Base-by-base conservation (phyloP, 2,329 filamentous ascomycete species). In the Trichophyton benhamiae region DNA sequence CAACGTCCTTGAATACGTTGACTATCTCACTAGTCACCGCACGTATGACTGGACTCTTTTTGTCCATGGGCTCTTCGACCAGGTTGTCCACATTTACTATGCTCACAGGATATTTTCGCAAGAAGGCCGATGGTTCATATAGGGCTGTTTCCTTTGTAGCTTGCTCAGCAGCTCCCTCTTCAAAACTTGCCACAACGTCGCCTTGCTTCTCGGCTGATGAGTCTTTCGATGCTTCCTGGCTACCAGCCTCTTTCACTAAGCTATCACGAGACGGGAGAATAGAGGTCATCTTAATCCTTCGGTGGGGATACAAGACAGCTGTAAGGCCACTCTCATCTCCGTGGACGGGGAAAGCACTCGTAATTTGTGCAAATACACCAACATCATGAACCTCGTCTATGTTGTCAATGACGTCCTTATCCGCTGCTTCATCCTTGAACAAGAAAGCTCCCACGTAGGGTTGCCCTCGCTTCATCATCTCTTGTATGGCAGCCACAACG, bases 1-100 rank as follows among this genome's bases (percentile, higher is more conserved):
- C 92, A 60, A 99, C 90, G 72, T 97, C 91, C 77, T 96, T 97
- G 80, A 96, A 97, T 0, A 96, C 94, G 72, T 96, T 97, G 72
- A 99, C 91, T 64, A 99, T 97, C 77, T 99, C 95, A 70, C 92
- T 96, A 58, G 92, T 94, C 53, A 99, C 85, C 11, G 94, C 94
- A 61, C 90, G 87, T 63, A 97, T 91, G 38, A 94, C 86, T 17
- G 87, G 87, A 69, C 88, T 94, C 75, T 92, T 95, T 70, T 90
- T 87, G 72, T 97, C 94, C 72, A 89, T 89, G 0, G 91, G 87
- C 69, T 96, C 88, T 69, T 99, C 94, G 0, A 81, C 80, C 60
- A 99, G 80, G 68, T 99, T 99, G 64, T 97, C 91, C 44, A 97
- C 91, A 67, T 96, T 95, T 67, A 95, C 94, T 59, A 99, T 81